A percentile compares a stretch with the other conserved stretches of the same genome.
These are phyloP conservation scores for Epichloe amarillans DNA, from an alignment of 2,329 filamentous ascomycete genomes.

Conservation along the genomic window DNA sequence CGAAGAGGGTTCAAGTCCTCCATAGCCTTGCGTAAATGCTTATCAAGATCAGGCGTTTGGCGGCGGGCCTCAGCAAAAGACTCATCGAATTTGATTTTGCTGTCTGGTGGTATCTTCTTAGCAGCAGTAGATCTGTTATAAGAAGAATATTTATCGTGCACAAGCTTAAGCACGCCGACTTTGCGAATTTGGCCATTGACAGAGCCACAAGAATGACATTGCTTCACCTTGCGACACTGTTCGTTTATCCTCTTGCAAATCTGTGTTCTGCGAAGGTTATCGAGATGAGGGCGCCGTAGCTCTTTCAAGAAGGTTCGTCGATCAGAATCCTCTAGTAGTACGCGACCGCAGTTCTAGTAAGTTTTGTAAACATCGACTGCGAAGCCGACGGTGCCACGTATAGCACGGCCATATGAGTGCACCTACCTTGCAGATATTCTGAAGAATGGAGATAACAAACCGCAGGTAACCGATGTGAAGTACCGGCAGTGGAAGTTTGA, in stretches of 20 bases:
- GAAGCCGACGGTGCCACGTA: neutral
- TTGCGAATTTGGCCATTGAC: constrained; percentile 90
- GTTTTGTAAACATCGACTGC: neutral
- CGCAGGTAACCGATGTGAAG: constrained; percentile 96
- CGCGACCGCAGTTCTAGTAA: constrained; percentile 53
- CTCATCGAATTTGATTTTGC: constrained; percentile 73
- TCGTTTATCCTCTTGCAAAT: constrained; percentile 82
- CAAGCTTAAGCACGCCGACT: constrained; percentile 79
- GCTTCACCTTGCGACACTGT: constrained; percentile 75
- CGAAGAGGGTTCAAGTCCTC: constrained; percentile 87
- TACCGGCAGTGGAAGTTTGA: constrained; percentile 77
- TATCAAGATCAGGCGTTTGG: constrained; percentile 71
- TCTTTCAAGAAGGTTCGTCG: constrained; percentile 66
- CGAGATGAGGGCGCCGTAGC: constrained; percentile 66
- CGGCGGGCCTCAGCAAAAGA: constrained; percentile 73
- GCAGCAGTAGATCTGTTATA: constrained; percentile 81
- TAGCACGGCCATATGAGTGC: neutral
- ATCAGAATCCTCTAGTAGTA: constrained; percentile 71
- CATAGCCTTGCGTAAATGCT: constrained; percentile 80
- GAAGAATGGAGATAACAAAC: constrained; percentile 80
- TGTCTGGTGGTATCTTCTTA: constrained; percentile 69
- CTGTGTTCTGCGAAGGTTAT: constrained; percentile 72
- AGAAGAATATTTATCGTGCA: constrained; percentile 80
- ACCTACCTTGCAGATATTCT: constrained; percentile 77
- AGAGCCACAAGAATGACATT: constrained; percentile 66